Evolutionary conservation across 2,329 filamentous ascomycete species (phyloP).

Genomic region (Cytospora schulzeri): DNA sequence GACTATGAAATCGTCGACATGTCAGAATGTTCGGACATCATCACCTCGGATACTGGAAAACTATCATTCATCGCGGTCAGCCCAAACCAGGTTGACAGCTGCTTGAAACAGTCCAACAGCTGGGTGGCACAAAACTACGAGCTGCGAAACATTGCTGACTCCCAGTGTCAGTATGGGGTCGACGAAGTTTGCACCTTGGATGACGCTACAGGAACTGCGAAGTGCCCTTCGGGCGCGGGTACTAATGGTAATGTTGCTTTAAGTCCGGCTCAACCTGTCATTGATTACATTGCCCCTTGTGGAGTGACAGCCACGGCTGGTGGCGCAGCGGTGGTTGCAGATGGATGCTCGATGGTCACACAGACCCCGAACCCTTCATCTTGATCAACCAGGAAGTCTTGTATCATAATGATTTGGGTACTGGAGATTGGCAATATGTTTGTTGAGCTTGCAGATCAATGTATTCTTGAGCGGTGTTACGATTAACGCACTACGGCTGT

Average conservation of each 20-base stretch:
- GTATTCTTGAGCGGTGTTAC: no score
- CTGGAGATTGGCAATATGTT: no score
- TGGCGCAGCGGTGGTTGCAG: not conserved
- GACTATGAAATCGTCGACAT: conserved; percentile 49
- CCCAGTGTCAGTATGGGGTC: conserved; percentile 50
- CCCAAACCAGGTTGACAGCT: conserved; percentile 56
- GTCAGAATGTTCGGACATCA: conserved; percentile 51
- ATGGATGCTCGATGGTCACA: not conserved
- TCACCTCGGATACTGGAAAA: conserved; percentile 51
- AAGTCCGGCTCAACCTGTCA: conserved; percentile 11
- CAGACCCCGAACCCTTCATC: not conserved
- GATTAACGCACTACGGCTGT: no score
- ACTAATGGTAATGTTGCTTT: not conserved
- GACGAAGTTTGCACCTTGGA: conserved; percentile 52
- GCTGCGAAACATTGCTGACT: conserved; percentile 56
- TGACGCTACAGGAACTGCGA: not conserved
- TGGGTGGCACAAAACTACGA: conserved; percentile 56
- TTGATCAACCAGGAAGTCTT: not conserved
- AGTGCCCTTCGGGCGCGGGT: not conserved
- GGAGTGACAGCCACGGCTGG: not conserved
- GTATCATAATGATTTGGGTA: no score
- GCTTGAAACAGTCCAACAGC: conserved; percentile 47
- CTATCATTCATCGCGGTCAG: conserved; percentile 56
- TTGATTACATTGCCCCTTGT: conserved; percentile 6
- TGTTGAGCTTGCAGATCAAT: no score